phyloP scores from a whole-genome alignment of 1,284 basidiomycete genomes.

The Cutaneotrichosporon arboriforme region DNA sequence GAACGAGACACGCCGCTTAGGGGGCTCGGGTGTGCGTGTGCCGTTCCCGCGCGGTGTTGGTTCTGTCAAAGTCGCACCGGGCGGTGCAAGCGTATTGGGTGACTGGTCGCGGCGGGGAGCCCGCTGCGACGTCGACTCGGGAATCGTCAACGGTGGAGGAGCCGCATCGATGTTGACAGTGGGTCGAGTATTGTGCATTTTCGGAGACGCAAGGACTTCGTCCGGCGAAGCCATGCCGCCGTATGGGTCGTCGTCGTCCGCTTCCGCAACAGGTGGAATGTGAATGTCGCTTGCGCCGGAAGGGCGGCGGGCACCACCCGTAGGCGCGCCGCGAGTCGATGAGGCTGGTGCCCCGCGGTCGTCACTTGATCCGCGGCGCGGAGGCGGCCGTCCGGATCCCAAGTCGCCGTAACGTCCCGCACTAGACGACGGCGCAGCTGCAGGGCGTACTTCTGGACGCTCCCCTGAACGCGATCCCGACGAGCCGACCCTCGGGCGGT shows the following conservation, averaged over 20 bases:
- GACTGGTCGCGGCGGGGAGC: too few relatives aligned
- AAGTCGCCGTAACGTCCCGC: neutral
- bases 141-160: too few relatives aligned
- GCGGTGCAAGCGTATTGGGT: neutral
- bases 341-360: neutral
- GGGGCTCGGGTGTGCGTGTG: neutral
- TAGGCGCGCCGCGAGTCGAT: too few relatives aligned
- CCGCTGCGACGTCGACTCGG: too few relatives aligned
- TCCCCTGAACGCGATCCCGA: neutral
- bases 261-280: neutral
- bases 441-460: neutral
- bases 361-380: neutral
- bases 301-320: neutral
- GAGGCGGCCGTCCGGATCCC: neutral
- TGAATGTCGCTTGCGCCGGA: neutral
- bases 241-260: constrained; percentile 2
- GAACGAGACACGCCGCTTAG: constrained; percentile 42
- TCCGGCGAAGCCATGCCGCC: constrained; percentile 5
- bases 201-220: constrained; percentile 3
- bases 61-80: neutral
- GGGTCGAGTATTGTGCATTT: neutral
- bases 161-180: too few relatives aligned
- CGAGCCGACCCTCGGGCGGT: neutral
- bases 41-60: neutral
- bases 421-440: neutral